Conservation (phyloP, 768 basidiomycete genomes). For the Rhodotorula toruloides region DNA sequence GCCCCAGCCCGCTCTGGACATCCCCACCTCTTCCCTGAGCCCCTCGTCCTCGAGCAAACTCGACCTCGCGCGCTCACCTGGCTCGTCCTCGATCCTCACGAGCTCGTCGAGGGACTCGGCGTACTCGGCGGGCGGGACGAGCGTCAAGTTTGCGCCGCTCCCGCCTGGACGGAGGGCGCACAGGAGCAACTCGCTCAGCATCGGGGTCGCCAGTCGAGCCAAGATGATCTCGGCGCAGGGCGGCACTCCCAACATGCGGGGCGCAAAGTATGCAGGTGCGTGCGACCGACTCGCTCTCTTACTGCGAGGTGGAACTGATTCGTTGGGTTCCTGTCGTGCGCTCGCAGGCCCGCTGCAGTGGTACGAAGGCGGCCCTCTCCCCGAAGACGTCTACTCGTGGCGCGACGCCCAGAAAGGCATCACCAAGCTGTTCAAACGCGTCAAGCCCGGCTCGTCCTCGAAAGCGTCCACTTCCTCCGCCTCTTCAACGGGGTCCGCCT, state of each 20-base stretch:
- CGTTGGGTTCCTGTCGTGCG: too few species aligned
- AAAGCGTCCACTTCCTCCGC: neutral
- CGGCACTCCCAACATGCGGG: constrained; percentile 1
- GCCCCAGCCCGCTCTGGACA: neutral
- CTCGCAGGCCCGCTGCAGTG: constrained; percentile 26
- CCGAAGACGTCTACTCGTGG: constrained; percentile 32
- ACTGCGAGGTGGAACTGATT: neutral
- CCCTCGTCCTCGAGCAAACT: neutral
- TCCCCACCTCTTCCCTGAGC: neutral
- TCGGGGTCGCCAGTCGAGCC: constrained; percentile 34
- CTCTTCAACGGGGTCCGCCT: neutral
- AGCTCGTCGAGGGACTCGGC: neutral
- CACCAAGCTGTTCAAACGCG: constrained; percentile 31
- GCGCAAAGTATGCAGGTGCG: constrained; percentile 32
- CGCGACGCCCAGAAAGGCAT: constrained; percentile 20
- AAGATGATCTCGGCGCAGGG: constrained; percentile 29
- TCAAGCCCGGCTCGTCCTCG: neutral
- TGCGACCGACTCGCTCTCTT: neutral
- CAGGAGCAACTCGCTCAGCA: constrained; percentile 31
- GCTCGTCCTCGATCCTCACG: neutral
- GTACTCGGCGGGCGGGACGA: neutral
- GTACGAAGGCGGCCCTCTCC: constrained; percentile 32
- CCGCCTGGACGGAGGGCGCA: constrained; percentile 17
- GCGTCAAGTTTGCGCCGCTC: constrained; percentile 31
- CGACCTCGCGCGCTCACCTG: neutral